Base-by-base conservation (phyloP, 306 rosid genomes). In the Nissolia schottii region DNA sequence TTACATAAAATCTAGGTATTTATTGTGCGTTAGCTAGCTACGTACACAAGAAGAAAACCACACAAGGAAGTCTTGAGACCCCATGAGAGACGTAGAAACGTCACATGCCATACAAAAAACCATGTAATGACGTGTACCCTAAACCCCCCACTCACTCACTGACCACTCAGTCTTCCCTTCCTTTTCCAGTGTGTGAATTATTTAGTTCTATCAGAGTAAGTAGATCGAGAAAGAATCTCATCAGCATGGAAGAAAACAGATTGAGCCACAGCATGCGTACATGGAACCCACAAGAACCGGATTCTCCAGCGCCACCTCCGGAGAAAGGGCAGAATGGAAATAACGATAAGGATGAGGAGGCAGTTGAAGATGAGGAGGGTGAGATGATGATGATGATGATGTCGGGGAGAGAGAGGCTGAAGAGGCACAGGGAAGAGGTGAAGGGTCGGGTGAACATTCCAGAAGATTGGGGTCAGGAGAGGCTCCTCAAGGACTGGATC, bases 391-490 rank as follows among this genome's bases (percentile, higher is more conserved):
- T n/a, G n/a, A n/a, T n/a, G n/a, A n/a, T n/a, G n/a, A n/a, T n/a
- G n/a, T n/a, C 77, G 1, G 87, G 87, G 1, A 76, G 85, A 0
- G 89, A 90, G 79, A 86, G 80, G 76, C 70, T 90, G 71, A 90
- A 84, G 76, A 79, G 87, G 66, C 88, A 82, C 60, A 73, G 85
- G 1, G 93, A 90, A 14, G 91, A 87, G 71, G 83, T 64, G 58
- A 86, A 73, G 11, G 88, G 86, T 1, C 19, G 66, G 2, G 91
- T 90, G 7, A 22, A 8, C 35, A 71, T 90, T 18, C 96, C 96
- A 0, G 89, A 90, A 27, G 65, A 75, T 0, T 90, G 93, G 96
- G 85, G 85, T 1, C 74, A 86, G 49, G 96, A 90, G 77, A 79
- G 72, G 19, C 43, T 73, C 78, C 56, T 86, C 7, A 86, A 82